A percentile compares a stretch with the other conserved stretches of the same genome.
Evolutionary conservation across 176 grass and related monocot genomes (phyloP).

Genomic region (Oryza rufipogon): DNA sequence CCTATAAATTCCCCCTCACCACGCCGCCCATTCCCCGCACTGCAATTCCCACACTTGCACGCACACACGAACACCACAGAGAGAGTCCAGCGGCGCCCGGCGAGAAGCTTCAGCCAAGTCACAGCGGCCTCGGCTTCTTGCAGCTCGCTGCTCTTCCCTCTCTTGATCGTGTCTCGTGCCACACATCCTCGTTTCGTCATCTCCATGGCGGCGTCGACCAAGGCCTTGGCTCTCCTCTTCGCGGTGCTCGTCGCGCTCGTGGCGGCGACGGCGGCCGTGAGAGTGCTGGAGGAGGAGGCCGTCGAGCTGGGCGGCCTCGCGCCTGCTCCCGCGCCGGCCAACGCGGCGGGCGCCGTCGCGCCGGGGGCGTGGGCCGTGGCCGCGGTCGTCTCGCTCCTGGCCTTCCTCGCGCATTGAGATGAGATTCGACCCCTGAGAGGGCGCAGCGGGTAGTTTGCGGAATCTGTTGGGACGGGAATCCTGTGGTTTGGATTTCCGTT

Average conservation of each 20-base stretch:
- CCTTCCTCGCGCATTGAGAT: constrained; percentile 55
- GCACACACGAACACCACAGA: neutral
- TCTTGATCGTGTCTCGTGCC: neutral
- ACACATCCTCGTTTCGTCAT: neutral
- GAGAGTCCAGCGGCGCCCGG: constrained; percentile 41
- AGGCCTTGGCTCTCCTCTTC: constrained; percentile 44
- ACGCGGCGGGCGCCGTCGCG: constrained; percentile 28
- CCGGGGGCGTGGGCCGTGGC: constrained; percentile 60
- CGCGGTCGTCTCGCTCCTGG: constrained; percentile 47
- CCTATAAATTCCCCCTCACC: constrained; percentile 51
- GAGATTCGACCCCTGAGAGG: too few relatives aligned
- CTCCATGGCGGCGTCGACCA: constrained; percentile 56
- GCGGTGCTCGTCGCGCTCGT: constrained; percentile 33
- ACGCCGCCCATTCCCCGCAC: neutral
- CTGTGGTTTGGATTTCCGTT: constrained; percentile 49
- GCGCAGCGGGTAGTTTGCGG: neutral
- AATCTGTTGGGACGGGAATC: neutral
- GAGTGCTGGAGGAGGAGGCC: constrained; percentile 31
- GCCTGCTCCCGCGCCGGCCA: constrained; percentile 41
- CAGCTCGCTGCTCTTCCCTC: constrained; percentile 22
- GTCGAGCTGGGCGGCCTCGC: constrained; percentile 47
- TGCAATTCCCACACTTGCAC: neutral
- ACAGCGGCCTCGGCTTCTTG: constrained; percentile 4
- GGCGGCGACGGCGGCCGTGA: constrained; percentile 15
- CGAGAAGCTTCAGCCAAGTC: constrained; percentile 4